Evolutionary conservation across 163 green algal species (phyloP), one percentile per base, ranked within the genome.

Genomic region (Scenedesmus sp.): DNA sequence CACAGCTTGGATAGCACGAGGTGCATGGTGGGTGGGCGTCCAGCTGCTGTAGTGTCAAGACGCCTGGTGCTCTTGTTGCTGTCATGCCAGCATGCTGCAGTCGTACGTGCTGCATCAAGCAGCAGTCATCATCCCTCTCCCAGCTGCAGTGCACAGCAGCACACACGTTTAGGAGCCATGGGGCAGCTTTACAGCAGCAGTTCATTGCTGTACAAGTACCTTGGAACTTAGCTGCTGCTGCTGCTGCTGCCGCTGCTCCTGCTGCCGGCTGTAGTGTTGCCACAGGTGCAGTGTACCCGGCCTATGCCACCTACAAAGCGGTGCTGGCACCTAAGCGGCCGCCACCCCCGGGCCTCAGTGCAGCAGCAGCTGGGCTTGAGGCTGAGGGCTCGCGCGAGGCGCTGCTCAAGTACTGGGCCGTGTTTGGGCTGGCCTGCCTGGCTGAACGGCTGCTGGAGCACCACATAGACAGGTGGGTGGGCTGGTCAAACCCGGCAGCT

Each of bases 301-400:
- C 85, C 12, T 90, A 90, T 46, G n/a, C 49, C 12, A 85, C 85
- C 49, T 90, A 90, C 85, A 90, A 90, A 26, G 44, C 85, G 43
- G 72, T 90, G 42, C 13, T 84, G n/a, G 44, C 33, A 16, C 85
- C 85, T 33, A 83, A 84, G 22, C 37, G 85, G n/a, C 73, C 73
- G 12, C 73, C 73, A 35, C 37, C 37, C n/a, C 37, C 40, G 13
- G 73, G 85, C 61, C 80, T 43, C 85, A 84, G 40, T 30, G 70
- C 85, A 90, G 85, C 85, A 56, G 81, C 82, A 46, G 82, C 46
- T 18, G 46, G n/a, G 12, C 24, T n/a, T 12, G 22, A 61, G 59
- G 65, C 6, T 7, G 65, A 79, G 40, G 40, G 59, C 20, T 15
- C 15, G 26, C 35, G 37, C 3, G 53, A 40, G 3, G 72, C 72